Evolutionary conservation across 2,329 filamentous ascomycete genomes (phyloP).

Genomic region (Xylariaceae sp.): DNA sequence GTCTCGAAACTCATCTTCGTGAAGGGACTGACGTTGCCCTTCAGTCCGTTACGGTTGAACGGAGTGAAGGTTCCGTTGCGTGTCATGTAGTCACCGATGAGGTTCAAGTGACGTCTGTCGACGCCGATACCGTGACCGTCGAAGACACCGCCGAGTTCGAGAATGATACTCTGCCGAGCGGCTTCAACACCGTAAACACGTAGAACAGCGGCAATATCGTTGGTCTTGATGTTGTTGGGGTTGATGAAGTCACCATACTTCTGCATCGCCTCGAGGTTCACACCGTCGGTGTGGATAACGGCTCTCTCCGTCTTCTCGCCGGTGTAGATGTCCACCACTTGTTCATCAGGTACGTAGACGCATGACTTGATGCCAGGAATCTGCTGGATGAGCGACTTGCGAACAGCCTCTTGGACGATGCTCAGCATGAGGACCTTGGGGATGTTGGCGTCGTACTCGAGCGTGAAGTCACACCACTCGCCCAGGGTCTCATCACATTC

Average conservation of each 20-base stretch:
- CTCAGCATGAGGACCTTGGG: slow-evolving; percentile 93
- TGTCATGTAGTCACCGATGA: slow-evolving; percentile 99
- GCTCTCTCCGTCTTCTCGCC: slow-evolving; percentile 46
- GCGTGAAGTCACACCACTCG: slow-evolving; percentile 70
- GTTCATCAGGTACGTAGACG: slow-evolving; percentile 58
- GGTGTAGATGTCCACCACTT: slow-evolving; percentile 42
- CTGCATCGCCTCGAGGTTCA: slow-evolving; percentile 88
- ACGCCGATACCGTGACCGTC: slow-evolving; percentile 85
- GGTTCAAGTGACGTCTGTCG: slow-evolving; percentile 84
- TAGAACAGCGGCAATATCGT: slow-evolving; percentile 85
- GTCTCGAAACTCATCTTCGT: slow-evolving; percentile 99
- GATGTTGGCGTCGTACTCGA: slow-evolving; percentile 73
- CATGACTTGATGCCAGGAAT: slow-evolving; percentile 72
- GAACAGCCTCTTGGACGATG: slow-evolving; percentile 75
- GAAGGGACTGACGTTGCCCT: slow-evolving; percentile 80
- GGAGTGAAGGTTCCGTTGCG: slow-evolving; percentile 80
- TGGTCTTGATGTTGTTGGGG: slow-evolving; percentile 80
- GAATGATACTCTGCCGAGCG: slow-evolving; percentile 78
- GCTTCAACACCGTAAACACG: slow-evolving; percentile 89
- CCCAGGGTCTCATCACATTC: slow-evolving; percentile 71
- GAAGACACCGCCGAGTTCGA: slow-evolving; percentile 83
- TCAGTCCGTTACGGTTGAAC: slow-evolving; percentile 87
- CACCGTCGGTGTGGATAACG: slow-evolving; percentile 72
- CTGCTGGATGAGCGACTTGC: slow-evolving; percentile 77
- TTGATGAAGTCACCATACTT: slow-evolving; percentile 80